These are phyloP conservation scores for Stagonosporopsis tanaceti DNA, from an alignment of 2,329 filamentous ascomycete genomes.

Conservation along the genomic window DNA sequence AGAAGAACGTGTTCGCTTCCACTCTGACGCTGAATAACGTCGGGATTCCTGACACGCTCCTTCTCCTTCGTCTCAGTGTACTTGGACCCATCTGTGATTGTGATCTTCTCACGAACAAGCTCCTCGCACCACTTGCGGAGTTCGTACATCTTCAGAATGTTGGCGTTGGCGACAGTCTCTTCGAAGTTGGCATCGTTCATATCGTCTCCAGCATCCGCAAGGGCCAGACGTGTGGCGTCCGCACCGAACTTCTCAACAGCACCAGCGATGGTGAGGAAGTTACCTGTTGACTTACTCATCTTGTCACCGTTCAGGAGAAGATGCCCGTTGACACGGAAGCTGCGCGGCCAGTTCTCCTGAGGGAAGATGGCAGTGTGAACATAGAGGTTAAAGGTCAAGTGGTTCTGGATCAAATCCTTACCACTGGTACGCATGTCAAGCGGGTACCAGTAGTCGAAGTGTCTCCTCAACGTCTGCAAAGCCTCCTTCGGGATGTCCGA, in stretches of 20 bases:
- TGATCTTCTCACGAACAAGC: constrained; percentile 68
- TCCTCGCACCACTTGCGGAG: constrained; percentile 94
- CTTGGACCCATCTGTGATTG: constrained; percentile 54
- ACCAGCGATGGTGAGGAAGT: constrained; percentile 91
- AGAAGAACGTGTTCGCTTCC: constrained; percentile 77
- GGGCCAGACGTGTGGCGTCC: constrained; percentile 87
- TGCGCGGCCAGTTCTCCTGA: constrained; percentile 85
- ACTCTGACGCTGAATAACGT: constrained; percentile 71
- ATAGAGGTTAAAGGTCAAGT: constrained; percentile 95
- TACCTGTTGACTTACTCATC: constrained; percentile 98
- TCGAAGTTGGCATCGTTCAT: constrained; percentile 98
- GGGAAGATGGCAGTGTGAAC: constrained; percentile 90
- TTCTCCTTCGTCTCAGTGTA: constrained; percentile 53
- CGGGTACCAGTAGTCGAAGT: constrained; percentile 98
- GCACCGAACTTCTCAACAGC: constrained; percentile 92
- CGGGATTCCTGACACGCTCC: constrained; percentile 57
- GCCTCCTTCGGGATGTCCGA: constrained; percentile 77
- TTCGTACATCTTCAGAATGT: constrained; percentile 83
- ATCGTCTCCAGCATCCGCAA: constrained; percentile 93
- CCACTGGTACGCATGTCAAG: constrained; percentile 87
- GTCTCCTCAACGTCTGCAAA: constrained; percentile 81
- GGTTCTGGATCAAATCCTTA: constrained; percentile 77
- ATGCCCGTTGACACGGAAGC: constrained; percentile 89
- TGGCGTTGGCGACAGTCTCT: constrained; percentile 90
- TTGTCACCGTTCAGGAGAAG: constrained; percentile 95